These are phyloP conservation scores for Arachis stenosperma DNA, from an alignment of 306 rosid species.

Conservation along the genomic window DNA sequence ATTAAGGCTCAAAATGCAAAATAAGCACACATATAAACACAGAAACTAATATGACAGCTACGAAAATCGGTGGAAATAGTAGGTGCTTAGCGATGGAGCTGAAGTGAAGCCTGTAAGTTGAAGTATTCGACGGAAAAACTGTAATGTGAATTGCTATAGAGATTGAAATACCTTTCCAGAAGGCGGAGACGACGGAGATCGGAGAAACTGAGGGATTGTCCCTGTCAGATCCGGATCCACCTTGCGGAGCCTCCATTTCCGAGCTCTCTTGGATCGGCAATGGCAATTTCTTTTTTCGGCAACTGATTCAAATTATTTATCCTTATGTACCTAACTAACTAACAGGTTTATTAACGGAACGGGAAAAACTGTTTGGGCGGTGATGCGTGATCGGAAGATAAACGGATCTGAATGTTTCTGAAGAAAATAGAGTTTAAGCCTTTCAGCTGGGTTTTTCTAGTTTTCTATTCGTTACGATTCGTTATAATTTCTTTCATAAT, in stretches of 20 bases:
- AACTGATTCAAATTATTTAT: background rate
- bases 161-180: slow-evolving; percentile 82
- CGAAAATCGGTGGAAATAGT: background rate
- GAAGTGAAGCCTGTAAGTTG: slow-evolving; percentile 24
- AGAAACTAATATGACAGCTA: background rate
- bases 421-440: background rate
- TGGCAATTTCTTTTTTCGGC: background rate
- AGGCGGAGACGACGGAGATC: slow-evolving; percentile 67
- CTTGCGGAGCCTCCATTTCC: slow-evolving; percentile 67
- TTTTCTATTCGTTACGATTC: background rate
- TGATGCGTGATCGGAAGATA: slow-evolving; percentile 37
- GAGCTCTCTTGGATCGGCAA: background rate
- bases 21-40: background rate
- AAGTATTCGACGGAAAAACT: background rate
- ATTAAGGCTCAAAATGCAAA: background rate
- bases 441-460: background rate
- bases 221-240: slow-evolving; percentile 67
- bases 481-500: background rate
- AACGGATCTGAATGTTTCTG: slow-evolving; percentile 37
- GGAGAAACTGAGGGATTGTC: slow-evolving; percentile 81
- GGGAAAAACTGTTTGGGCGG: slow-evolving; percentile 1
- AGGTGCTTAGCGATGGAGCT: background rate
- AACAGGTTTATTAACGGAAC: slow-evolving; percentile 9
- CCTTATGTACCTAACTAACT: background rate
- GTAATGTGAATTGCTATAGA: background rate